These are phyloP conservation scores for Noccaea bulbosa DNA, from an alignment of 345 rosid genomes.

Conservation along the genomic window DNA sequence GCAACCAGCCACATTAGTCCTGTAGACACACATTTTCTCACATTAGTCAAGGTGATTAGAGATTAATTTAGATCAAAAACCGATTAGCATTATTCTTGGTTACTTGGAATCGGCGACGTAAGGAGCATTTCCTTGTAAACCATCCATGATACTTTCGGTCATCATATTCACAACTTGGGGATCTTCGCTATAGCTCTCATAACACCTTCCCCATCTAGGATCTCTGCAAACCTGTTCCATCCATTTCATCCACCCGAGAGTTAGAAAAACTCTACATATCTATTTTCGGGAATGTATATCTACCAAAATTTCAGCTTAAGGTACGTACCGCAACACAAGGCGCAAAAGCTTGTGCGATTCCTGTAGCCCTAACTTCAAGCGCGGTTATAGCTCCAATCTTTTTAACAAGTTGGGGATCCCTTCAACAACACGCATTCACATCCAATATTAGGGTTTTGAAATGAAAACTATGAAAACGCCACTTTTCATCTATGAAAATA, in stretches of 20 bases:
- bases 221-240: constrained; percentile 82
- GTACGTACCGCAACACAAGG: constrained; percentile 90
- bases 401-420: constrained; percentile 80
- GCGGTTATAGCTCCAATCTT: constrained; percentile 93
- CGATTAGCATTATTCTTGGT: not conserved
- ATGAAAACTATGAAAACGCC: not conserved
- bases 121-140: constrained; percentile 86
- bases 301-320: not conserved
- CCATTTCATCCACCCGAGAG: not conserved
- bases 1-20: constrained; percentile 85
- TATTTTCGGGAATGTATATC: not conserved
- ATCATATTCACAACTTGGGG: constrained; percentile 64
- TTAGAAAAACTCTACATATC: not conserved
- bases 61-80: not conserved
- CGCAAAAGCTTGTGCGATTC: constrained; percentile 76
- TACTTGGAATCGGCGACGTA: constrained; percentile 46
- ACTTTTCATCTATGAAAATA: not conserved
- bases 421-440: constrained; percentile 32
- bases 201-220: constrained; percentile 98
- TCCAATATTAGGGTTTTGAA: not conserved
- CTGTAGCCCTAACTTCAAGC: constrained; percentile 85
- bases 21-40: constrained; percentile 24
- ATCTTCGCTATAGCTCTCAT: constrained; percentile 93
- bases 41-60: constrained; percentile 17
- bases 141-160: constrained; percentile 72